Base-by-base conservation (phyloP, 78 protist species). In the Guillardia theta region DNA sequence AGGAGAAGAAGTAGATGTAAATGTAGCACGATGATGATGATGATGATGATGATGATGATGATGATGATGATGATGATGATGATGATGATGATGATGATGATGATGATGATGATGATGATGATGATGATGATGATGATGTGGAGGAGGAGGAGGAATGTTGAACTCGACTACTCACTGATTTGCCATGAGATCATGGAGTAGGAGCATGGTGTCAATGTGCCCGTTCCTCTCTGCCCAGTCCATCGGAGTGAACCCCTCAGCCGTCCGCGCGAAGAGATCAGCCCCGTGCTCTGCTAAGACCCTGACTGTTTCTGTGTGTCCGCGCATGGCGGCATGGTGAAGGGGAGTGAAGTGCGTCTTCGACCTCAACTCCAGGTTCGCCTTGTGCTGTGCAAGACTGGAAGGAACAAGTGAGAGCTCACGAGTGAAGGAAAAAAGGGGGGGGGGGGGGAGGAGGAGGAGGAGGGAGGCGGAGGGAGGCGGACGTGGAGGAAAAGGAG, bases 51-150 rank as follows among this genome's bases (percentile, higher is more conserved):
- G 18, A 12, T 18, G 62, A 53, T 21, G 18, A 21, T 18, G 18
- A 12, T 92, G 98, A 97, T 96, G 96, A 96, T 97, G 95, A 97
- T 97, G 96, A 98, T 97, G 97, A 96, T 96, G 96, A 97, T 95
- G 95, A 96, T 97, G 8, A 98, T 98, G 22, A 53, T 18, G 12
- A 53, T 53, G 33, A 53, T 53, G 62, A 53, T 53, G 62, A 53
- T 53, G 62, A 53, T 53, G 62, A 53, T 53, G 62, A 53, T 18
- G 62, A 53, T 53, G 33, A 18, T 12, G 12, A 21, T 18, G 33
- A 21, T 18, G 33, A 53, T 12, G 33, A 53, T 53, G 33, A 21
- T 12, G 12, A 12, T 53, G 18, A 53, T 53, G 18, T 12, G 62
- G 62, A 53, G 18, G 18, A 53, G 62, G 18, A 53, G 18, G 62